phyloP scores from a whole-genome alignment of 148 eudicot genomes.

The Gaultheria prostrata region DNA sequence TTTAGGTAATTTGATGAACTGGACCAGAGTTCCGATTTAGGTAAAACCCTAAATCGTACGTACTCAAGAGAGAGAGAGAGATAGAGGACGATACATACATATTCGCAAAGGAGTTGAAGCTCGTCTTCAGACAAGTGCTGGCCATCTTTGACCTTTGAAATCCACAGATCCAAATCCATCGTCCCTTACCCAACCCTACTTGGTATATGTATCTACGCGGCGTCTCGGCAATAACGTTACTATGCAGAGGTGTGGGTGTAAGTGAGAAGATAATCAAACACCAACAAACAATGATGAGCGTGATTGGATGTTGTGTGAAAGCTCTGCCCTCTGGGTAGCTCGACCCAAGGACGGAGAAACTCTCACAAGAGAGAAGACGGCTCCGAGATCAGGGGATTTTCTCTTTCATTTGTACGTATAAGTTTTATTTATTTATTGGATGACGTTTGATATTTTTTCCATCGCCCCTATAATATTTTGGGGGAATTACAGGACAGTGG shows the following conservation, averaged over 20 bases:
- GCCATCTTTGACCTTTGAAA: slow-evolving; percentile 87
- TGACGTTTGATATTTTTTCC: too few relatives aligned
- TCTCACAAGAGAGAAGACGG: neutral
- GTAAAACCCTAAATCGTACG: neutral
- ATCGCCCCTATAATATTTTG: too few relatives aligned
- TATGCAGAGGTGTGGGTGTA: neutral
- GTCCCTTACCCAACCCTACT: neutral
- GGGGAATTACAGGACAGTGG: too few relatives aligned
- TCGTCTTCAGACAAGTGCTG: slow-evolving; percentile 95
- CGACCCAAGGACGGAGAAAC: slow-evolving; percentile 4
- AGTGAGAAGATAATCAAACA: neutral
- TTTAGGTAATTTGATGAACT: neutral
- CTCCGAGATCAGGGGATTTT: slow-evolving; percentile 2
- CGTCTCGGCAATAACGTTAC: too few relatives aligned
- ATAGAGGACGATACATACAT: slow-evolving; percentile 33
- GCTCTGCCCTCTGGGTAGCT: neutral
- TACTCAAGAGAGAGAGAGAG: slow-evolving; percentile 7
- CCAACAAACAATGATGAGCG: neutral
- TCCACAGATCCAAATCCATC: slow-evolving; percentile 99
- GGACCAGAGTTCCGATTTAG: neutral
- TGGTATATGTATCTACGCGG: neutral
- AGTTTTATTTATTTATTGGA: too few relatives aligned
- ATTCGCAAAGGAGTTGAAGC: slow-evolving; percentile 98
- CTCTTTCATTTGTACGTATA: too few relatives aligned
- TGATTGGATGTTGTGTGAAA: neutral